Evolutionary conservation across 805 yeast genomes (phyloP), one percentile per base, ranked within the genome.

Genomic region (Myxozyma melibiosi): DNA sequence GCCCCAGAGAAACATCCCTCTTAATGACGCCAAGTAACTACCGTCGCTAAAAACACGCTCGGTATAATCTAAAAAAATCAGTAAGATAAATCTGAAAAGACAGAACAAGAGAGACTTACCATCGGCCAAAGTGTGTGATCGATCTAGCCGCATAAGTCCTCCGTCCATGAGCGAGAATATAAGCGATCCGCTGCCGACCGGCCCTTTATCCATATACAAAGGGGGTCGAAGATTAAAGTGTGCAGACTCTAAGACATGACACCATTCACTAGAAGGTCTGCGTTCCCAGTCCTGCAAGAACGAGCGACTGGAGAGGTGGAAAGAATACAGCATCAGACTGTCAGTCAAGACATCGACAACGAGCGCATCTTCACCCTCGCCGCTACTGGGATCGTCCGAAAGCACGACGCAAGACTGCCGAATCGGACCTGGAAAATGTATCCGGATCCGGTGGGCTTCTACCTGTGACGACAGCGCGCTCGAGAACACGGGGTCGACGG

Each of bases 121-220:
- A 45, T 60, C 57, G 25, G 62, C 27, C 13, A 76, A 68, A 9
- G 71, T 61, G 18, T 55, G 20, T 6, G 64, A 43, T 37, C 76
- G 64, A 30, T 64, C 52, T 18, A 58, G 35, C 48, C 56, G 60
- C 48, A 89, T 71, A 40, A 90, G 69, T 1, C 91, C 89, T 25
- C 97, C 97, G 71, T 91, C 96, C 42, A 78, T 77, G 47, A 90
- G 74, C 3, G 89, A 76, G 0, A 86, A 82, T 2, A 90, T 68
- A 7, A 83, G 67, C 43, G 78, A 76, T 6, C 28, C 24, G 25
- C 50, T 45, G 2, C 67, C 65, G 0, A 72, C 60, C 31, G 80
- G 77, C 14, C 84, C 70, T 0, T 85, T 69, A 48, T 76, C 73
- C 58, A 86, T 65, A 20, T 77, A 70, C 41, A 81, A 80, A 1